Base-by-base conservation (phyloP, 164 flowering plant genomes). In the Stephania cephalantha region DNA sequence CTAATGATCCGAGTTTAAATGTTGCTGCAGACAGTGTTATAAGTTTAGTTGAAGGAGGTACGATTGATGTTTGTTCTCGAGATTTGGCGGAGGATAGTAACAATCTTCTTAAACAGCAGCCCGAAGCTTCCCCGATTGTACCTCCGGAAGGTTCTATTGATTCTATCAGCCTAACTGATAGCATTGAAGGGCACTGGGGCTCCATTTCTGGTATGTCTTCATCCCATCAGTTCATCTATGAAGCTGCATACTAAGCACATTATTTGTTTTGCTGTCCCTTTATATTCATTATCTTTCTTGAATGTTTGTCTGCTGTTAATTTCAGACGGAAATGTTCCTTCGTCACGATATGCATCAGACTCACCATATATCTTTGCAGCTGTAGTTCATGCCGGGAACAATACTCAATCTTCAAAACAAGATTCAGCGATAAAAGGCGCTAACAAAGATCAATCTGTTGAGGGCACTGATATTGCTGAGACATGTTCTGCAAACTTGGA, bases 141-240 rank as follows among this genome's bases (percentile, higher is more conserved):
- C 66, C 75, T 58, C 46, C 25, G 11, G 89, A 87, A 77, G 69
- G 78, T 69, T 82, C 85, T 64, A 78, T 78, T 55, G 87, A 83
- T 79, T 84, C 89, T 61, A 77, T 78, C 72, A 90, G 92, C 78
- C 89, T 78, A 82, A 77, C 85, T 76, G 94, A 88, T 70, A 89
- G 94, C 76, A 63, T 90, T 78, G 95, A 90, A 66, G 89, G 84
- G 64, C 78, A 83, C 79, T 90, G 93, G 92, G 95, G 96, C 9
- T 90, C 92, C 58, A 84, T 90, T 70, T 93, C 94, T 84, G 98
- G 96, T 91, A 86, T 31, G n/a, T 71, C 68, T 72, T 46, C 20
- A 1, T 9, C 25, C 52, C 18, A 7, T 50, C 12, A 67, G 44
- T 64, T 67, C 3, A 15, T 29, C 42, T 67, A 18, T 67, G 17